Conservation (phyloP, 805 yeast species). For the Ogataea ramenticola region DNA sequence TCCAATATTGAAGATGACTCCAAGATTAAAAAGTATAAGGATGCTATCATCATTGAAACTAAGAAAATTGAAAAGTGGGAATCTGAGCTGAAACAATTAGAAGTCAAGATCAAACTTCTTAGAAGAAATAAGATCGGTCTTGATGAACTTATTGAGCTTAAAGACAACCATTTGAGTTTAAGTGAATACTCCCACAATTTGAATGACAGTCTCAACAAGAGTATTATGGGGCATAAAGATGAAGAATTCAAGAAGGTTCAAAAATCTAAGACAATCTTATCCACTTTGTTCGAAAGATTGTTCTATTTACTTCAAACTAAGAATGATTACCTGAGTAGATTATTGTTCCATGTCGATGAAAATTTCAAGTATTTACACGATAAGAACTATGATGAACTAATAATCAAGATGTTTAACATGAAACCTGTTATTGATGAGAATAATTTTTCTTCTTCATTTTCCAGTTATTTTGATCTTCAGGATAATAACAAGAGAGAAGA, state of each 20-base stretch:
- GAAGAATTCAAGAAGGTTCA: slow-evolving; percentile 12
- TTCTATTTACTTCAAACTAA: slow-evolving; percentile 82
- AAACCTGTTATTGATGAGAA: slow-evolving; percentile 4
- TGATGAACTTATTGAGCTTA: slow-evolving; percentile 44
- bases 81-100: slow-evolving; percentile 65
- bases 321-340: slow-evolving; percentile 58
- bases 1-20: slow-evolving; percentile 72
- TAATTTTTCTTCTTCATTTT: slow-evolving; percentile 3
- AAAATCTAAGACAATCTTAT: slow-evolving; percentile 39
- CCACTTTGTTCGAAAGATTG: slow-evolving; percentile 67
- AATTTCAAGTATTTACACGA: slow-evolving; percentile 9
- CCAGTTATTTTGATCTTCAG: slow-evolving; percentile 24
- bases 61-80: slow-evolving; percentile 65
- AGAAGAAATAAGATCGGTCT: slow-evolving; percentile 74
- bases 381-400: slow-evolving; percentile 27
- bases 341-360: slow-evolving; percentile 32
- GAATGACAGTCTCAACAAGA: slow-evolving; percentile 16
- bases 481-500: slow-evolving; percentile 51
- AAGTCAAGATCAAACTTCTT: slow-evolving; percentile 68
- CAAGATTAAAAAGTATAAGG: slow-evolving; percentile 58
- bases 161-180: slow-evolving; percentile 26
- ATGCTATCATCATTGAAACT: slow-evolving; percentile 63
- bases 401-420: slow-evolving; percentile 26
- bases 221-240: slow-evolving; percentile 5
- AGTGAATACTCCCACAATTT: slow-evolving; percentile 18